Evolutionary conservation across 768 basidiomycete genomes (phyloP), one percentile per base, ranked within the genome.

Genomic region (Pleurotus eryngii): DNA sequence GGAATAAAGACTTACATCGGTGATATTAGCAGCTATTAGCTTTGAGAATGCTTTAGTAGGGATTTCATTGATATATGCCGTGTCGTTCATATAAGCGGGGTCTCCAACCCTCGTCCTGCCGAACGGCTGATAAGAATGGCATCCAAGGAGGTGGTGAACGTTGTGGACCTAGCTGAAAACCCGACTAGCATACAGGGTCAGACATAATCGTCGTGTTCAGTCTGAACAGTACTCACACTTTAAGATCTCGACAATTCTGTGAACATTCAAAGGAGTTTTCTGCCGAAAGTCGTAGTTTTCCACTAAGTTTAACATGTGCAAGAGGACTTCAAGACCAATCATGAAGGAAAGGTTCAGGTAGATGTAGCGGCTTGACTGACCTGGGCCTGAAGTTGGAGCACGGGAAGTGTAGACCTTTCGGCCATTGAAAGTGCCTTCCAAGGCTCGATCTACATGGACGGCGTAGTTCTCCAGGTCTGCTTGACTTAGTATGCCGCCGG

Each of bases 271-370:
- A 0, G 78, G 76, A n/a, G 78, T 85, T 60, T 76, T 70, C 46
- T 83, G 18, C 14, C 47, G 72, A 15, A 78, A 61, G 35, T 81
- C 70, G 65, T 82, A 98, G n/a, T 80, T 77, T 66, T 97, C 95
- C 46, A 96, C 73, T 17, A 95, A 68, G 67, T 98, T 97, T n/a
- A 98, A 74, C 80, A 98, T 89, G 67, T 93, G 89, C 40, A 97
- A 73, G 42, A 98, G 74, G n/a, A 90, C 91, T 78, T 35, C 1
- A 48, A 46, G 18, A 47, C 35, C 46, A 42, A 20, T 38, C 55
- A 45, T 53, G 45, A 58, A 38, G 12, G 20, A 56, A 45, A 27
- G 30, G 48, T 46, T 5, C n/a, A 45, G 14, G 26, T 15, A 30
- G 5, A 18, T 15, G 9, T 45, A 40, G 9, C 8, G 4, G 24